Conservation (phyloP, 1,284 basidiomycete species). For the Trichosporon coremiiforme region DNA sequence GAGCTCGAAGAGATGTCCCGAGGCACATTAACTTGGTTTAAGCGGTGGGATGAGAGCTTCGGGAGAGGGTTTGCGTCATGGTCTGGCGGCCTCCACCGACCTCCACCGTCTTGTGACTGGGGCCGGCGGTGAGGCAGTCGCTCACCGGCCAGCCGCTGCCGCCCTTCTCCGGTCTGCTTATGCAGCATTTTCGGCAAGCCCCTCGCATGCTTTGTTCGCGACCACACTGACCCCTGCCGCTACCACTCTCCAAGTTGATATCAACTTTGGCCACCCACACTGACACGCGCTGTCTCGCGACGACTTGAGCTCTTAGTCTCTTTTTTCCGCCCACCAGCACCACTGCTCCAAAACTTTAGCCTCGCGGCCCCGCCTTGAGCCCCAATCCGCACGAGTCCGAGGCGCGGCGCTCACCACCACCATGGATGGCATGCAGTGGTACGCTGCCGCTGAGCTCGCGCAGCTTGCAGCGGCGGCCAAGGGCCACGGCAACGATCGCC, state of each 20-base stretch:
- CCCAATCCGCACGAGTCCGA: neutral
- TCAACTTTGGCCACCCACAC: neutral
- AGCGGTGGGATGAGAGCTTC: neutral
- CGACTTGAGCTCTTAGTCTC: neutral
- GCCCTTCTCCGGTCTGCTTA: constrained; percentile 9
- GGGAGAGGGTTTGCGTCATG: neutral
- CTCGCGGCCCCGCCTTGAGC: neutral
- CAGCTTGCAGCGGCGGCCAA: constrained; percentile 18
- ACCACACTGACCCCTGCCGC: constrained; percentile 8
- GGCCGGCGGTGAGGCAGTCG: neutral
- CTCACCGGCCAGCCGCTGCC: neutral
- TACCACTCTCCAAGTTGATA: neutral
- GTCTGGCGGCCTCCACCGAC: neutral
- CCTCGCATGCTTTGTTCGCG: constrained; percentile 6
- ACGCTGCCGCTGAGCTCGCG: constrained; percentile 17
- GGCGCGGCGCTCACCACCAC: neutral
- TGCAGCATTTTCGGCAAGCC: neutral
- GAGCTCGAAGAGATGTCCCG: neutral
- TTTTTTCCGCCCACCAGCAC: neutral
- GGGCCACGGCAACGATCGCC: constrained; percentile 8
- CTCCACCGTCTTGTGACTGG: neutral
- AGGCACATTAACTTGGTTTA: neutral
- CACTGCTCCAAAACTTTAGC: constrained; percentile 2
- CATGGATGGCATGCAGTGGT: constrained; percentile 29
- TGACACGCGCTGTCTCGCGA: neutral